Conservation (phyloP, 2,329 filamentous ascomycete species). For the Ascosphaera pollenicola region DNA sequence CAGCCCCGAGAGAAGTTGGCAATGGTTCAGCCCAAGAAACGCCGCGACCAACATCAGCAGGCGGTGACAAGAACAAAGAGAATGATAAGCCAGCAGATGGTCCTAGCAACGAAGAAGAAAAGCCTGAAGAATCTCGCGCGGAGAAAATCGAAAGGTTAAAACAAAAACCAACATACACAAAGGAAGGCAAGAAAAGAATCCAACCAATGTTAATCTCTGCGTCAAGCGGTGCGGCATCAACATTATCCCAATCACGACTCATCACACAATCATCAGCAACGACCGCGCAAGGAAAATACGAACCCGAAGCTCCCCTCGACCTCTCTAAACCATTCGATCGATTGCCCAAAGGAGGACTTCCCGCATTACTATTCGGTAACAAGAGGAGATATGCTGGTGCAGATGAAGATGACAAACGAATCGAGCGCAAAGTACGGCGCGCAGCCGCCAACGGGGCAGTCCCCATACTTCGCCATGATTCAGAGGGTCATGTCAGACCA, state of each 20-base stretch:
- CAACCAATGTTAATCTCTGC: constrained; percentile 80
- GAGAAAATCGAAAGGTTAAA: constrained; percentile 51
- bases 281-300: constrained; percentile 38
- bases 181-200: constrained; percentile 92
- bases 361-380: constrained; percentile 71
- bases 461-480: constrained; percentile 52
- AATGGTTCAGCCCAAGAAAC: constrained; percentile 13
- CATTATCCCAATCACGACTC: constrained; percentile 68
- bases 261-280: constrained; percentile 47
- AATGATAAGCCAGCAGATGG: constrained; percentile 8
- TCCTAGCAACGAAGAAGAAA: constrained; percentile 13
- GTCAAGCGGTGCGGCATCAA: constrained; percentile 67
- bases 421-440: constrained; percentile 35
- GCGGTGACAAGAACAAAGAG: constrained; percentile 10
- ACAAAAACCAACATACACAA: constrained; percentile 79
- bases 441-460: constrained; percentile 44
- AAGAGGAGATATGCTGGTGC: constrained; percentile 61
- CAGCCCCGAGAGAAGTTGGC: constrained; percentile 30
- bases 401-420: constrained; percentile 47
- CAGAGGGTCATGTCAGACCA: constrained; percentile 50
- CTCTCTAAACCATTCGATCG: constrained; percentile 88
- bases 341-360: constrained; percentile 69
- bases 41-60: constrained; percentile 11
- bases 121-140: constrained; percentile 29
- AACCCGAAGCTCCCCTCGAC: constrained; percentile 69